Base-by-base conservation (phyloP, 2,329 filamentous ascomycete genomes). In the Aspergillus phoenicis region DNA sequence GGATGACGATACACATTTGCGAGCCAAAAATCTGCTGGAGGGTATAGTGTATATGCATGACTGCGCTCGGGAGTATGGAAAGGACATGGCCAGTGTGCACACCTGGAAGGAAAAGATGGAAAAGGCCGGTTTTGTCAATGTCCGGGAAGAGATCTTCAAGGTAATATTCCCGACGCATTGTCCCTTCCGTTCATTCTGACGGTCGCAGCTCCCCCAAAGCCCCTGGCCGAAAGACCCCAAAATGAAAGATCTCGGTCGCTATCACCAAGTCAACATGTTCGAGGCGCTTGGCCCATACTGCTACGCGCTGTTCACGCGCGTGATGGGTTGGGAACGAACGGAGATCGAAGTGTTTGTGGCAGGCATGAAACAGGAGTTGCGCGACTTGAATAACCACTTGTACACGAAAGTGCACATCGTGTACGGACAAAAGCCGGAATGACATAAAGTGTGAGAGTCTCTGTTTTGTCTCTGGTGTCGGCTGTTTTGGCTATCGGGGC, bases 51-150 rank as follows among this genome's bases (percentile, higher is more conserved):
- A 79, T 4, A 69, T 76, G 41, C 71, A 74, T 47, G 51, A 56
- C 13, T 66, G 70, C 22, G 70, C 73, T 10, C 62, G 59, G 53
- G 62, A 66, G n/a, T 74, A 74, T 48, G 75, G 75, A 5, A 77
- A 77, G 61, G 63, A 68, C 10, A 67, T 76, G 64, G 52, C 63
- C 11, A 70, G 75, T 1, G 73, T 73, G 36, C 43, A 68, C 6
- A 66, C 73, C 4, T 76, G 79, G 61, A 77, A 78, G 60, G 70
- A 73, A 8, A 77, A 78, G 52, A 77, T 87, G 64, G 74, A 76
- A 7, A 80, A 81, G 3, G 82, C 78, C 0, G 85, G 85, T 0
- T 87, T 87, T 56, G 71, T 78, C 8, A 81, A 86, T 53, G 80
- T 87, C 0, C 74, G 72, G 0, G 81, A 85, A 64, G 73, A 77